phyloP scores from a whole-genome alignment of 805 yeast species.

The Lipomyces yamadae region DNA sequence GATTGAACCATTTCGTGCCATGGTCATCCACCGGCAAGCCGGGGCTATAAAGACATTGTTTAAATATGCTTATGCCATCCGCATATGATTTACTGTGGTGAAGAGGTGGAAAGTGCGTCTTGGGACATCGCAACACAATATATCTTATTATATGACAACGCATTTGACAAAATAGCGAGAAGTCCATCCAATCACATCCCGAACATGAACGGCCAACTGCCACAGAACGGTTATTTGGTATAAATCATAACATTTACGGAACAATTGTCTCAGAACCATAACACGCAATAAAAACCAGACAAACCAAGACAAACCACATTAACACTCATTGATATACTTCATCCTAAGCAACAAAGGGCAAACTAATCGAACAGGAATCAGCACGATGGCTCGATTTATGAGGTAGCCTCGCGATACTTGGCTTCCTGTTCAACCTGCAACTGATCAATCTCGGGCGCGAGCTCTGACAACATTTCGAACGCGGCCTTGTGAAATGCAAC shows the following conservation, averaged over 20 bases:
- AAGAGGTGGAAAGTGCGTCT: neutral
- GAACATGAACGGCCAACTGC: neutral
- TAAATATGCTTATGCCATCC: no score
- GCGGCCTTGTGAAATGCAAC: constrained; percentile 80
- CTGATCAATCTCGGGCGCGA: constrained; percentile 66
- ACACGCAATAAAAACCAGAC: neutral
- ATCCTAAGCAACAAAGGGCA: neutral
- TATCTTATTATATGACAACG: neutral
- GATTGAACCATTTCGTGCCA: no score
- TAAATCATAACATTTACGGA: neutral
- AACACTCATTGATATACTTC: neutral
- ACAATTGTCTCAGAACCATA: neutral
- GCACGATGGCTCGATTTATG: constrained; percentile 7
- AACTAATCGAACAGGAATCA: neutral
- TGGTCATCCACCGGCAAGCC: no score
- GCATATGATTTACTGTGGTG: no score
- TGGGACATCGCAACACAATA: neutral
- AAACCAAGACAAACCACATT: neutral
- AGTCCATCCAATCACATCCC: neutral
- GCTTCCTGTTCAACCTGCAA: constrained; percentile 59
- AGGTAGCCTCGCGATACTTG: constrained; percentile 38
- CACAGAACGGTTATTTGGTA: neutral
- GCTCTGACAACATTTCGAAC: constrained; percentile 63
- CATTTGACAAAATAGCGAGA: neutral
- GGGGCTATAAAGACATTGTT: no score